Evolutionary conservation across 139 green algal genomes (phyloP), one percentile per base, ranked within the genome.

Genomic region (Chlamydomonas sp.): DNA sequence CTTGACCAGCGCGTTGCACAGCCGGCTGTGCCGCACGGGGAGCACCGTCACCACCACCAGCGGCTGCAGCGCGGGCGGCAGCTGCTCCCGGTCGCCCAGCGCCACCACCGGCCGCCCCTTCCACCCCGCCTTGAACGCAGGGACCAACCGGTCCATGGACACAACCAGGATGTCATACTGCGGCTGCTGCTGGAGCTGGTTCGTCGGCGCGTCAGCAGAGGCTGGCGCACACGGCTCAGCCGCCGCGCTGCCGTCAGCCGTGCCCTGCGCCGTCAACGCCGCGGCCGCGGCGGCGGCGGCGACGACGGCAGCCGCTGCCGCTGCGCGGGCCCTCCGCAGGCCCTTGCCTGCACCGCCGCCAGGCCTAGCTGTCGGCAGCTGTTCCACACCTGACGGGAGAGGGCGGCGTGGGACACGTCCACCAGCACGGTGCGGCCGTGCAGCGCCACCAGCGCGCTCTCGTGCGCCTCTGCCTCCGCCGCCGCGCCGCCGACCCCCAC

Each of bases 41-140:
- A 84, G 59, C 3, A 5, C 12, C 64, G 88, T 60, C 9, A 86
- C 77, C 59, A 94, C 81, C 61, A 92, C 88, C 85, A 94, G 85
- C 71, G 92, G 90, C 58, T 94, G 90, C 64, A 93, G 79, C 16
- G 69, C 83, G 60, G 89, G 76, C 20, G 91, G 90, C 59, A 95
- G 49, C 57, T 71, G 67, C 60, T 93, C 83, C 18, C 84, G 77
- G 15, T 85, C n/a, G 3, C 94, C 94, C 16, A 96, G 87, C 60
- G 87, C 93, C 77, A 96, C 91, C 73, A 96, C 80, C 1, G 94
- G 92, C 68, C 88, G 89, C 3, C 90, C 90, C 60, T 94, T 94
- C 94, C 93, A 96, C 0, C 91, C 93, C 0, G 79, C 73, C 8
- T 85, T 80, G 7, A 95, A n/a, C 0, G 90, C 89, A 20, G 75